A percentile compares a stretch with the other conserved stretches of the same genome.
phyloP scores from a whole-genome alignment of 2,329 filamentous ascomycete species.

The Fusarium sacchari region DNA sequence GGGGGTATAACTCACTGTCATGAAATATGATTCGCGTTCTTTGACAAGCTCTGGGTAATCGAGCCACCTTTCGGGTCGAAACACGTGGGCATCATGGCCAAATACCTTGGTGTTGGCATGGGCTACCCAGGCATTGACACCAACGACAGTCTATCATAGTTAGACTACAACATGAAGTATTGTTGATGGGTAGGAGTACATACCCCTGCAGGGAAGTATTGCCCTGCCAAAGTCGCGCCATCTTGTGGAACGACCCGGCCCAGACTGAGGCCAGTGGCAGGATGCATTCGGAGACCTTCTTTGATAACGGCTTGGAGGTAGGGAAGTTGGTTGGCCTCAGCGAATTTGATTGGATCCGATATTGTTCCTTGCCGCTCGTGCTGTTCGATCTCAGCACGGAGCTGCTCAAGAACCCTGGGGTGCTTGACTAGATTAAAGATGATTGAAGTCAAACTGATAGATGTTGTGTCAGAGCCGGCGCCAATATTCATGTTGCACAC shows the following conservation, averaged over 20 bases:
- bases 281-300: not conserved
- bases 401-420: not conserved
- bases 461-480: not conserved
- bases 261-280: not conserved
- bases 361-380: not conserved
- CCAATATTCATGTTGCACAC: not conserved
- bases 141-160: not conserved
- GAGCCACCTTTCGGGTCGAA: not conserved
- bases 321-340: not conserved
- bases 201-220: not conserved
- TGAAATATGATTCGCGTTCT: not conserved
- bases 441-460: not conserved
- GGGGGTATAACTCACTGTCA: not conserved
- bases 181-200: no score
- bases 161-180: no score
- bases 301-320: not conserved
- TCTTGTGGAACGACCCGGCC: not conserved
- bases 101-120: not conserved
- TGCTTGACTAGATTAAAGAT: not conserved
- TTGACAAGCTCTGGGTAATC: not conserved
- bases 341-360: not conserved
- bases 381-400: accelerated
- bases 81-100: not conserved
- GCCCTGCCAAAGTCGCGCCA: not conserved
- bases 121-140: not conserved